Conservation (phyloP, 306 rosid genomes). For the Ceratonia siliqua region DNA sequence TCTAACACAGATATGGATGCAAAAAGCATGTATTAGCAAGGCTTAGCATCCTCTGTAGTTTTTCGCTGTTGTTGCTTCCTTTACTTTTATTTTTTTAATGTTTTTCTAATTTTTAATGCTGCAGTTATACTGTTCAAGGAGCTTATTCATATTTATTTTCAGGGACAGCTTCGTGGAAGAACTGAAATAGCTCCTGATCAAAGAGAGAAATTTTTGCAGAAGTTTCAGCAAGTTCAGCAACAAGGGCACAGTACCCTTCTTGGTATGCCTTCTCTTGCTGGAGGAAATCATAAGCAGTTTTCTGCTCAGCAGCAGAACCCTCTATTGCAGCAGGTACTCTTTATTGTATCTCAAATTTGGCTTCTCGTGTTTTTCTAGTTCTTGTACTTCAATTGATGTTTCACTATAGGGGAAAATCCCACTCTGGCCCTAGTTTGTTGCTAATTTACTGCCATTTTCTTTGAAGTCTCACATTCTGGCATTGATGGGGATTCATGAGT, state of each 20-base stretch:
- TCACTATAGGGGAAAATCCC: not conserved
- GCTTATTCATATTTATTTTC: conserved; percentile 37
- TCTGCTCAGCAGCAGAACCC: conserved; percentile 83
- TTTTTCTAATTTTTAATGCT: not conserved
- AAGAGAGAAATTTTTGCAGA: conserved; percentile 94
- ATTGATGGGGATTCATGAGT: conserved; percentile 20
- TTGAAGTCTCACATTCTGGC: not conserved
- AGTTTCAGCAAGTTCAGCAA: conserved; percentile 93
- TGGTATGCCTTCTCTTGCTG: conserved; percentile 73
- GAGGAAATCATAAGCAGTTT: conserved; percentile 87
- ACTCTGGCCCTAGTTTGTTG: not conserved
- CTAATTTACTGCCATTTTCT: not conserved
- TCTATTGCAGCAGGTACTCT: conserved; percentile 77
- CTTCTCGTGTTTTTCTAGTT: conserved; percentile 19
- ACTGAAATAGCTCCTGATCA: conserved; percentile 96
- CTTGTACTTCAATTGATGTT: conserved; percentile 16
- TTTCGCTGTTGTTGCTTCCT: not conserved
- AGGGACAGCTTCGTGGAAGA: conserved; percentile 90
- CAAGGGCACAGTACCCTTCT: conserved; percentile 83
- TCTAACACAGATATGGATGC: not conserved
- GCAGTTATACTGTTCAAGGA: conserved; percentile 24
- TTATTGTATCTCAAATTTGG: conserved; percentile 20
- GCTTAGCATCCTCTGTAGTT: not conserved
- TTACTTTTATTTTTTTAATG: not conserved
- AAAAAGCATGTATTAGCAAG: not conserved